Conservation (phyloP, 1,284 basidiomycete species). For the Leccinum subrobustum region DNA sequence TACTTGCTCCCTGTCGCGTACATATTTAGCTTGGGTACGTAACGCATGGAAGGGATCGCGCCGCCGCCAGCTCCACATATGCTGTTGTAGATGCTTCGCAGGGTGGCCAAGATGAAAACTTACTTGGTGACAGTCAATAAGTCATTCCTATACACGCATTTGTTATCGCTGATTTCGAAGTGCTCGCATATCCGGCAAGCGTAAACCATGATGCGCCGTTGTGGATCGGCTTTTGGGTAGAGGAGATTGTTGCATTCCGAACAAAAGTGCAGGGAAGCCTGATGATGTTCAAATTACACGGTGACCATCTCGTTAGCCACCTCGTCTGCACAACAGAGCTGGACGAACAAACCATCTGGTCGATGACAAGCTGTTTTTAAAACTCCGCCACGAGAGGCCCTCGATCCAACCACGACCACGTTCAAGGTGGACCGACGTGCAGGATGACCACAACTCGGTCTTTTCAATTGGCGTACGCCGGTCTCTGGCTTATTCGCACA, state of each 20-base stretch:
- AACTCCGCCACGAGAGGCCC: conserved; percentile 25
- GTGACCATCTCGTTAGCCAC: conserved; percentile 15
- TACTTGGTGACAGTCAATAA: conserved; percentile 92
- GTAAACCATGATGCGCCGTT: conserved; percentile 86
- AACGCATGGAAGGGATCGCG: neutral
- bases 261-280: conserved; percentile 85
- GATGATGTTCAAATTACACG: neutral
- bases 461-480: conserved; percentile 21
- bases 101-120: conserved; percentile 32
- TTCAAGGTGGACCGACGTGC: neutral
- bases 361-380: conserved; percentile 19
- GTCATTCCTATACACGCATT: conserved; percentile 93
- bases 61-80: conserved; percentile 10
- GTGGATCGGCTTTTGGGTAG: conserved; percentile 89
- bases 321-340: conserved; percentile 3
- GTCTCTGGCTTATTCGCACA: conserved; percentile 32
- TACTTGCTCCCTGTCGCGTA: conserved; percentile 74
- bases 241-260: conserved; percentile 94
- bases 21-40: conserved; percentile 1
- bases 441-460: conserved; percentile 10
- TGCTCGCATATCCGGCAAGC: conserved; percentile 92
- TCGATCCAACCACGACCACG: neutral
- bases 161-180: conserved; percentile 84
- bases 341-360: conserved; percentile 27
- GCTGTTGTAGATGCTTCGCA: neutral